Conservation (phyloP, 2,329 filamentous ascomycete genomes). For the Stemphylium lycopersici region DNA sequence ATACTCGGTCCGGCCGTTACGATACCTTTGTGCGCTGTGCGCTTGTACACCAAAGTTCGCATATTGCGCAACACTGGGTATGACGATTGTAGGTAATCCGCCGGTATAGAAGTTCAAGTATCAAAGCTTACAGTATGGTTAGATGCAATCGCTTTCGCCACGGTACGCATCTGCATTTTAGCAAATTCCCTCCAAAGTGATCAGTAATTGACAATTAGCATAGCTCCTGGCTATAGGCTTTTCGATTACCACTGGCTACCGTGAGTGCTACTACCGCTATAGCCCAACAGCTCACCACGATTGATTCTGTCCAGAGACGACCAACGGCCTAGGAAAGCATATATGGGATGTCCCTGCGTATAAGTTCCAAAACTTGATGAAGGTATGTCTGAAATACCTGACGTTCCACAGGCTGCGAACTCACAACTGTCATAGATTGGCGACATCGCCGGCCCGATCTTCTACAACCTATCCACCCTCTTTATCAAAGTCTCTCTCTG, state of each 20-base stretch:
- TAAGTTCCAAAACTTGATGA: slow-evolving; percentile 21
- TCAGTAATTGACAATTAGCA: background rate
- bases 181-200: background rate
- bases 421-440: slow-evolving; percentile 11
- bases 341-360: slow-evolving; percentile 19
- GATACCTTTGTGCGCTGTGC: slow-evolving; percentile 17
- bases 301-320: slow-evolving; percentile 16
- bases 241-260: slow-evolving; percentile 17
- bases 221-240: slow-evolving; percentile 18
- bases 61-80: slow-evolving; percentile 22
- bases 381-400: slow-evolving; percentile 9
- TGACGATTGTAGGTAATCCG: slow-evolving; percentile 17
- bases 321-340: slow-evolving; percentile 22
- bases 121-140: background rate
- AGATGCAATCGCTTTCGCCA: slow-evolving; percentile 17
- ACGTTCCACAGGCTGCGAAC: background rate
- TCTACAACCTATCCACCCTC: slow-evolving; percentile 20
- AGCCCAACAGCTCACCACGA: background rate
- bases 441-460: slow-evolving; percentile 22
- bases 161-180: slow-evolving; percentile 3
- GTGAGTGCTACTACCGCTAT: background rate
- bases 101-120: background rate
- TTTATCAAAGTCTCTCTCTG: slow-evolving; percentile 23
- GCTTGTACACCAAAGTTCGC: slow-evolving; percentile 20
- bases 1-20: slow-evolving; percentile 17